Percentiles rank a stretch among this genome's conserved stretches.
These are phyloP conservation scores for Rhododendron ovatum DNA, from an alignment of 148 eudicot genomes.

Conservation along the genomic window DNA sequence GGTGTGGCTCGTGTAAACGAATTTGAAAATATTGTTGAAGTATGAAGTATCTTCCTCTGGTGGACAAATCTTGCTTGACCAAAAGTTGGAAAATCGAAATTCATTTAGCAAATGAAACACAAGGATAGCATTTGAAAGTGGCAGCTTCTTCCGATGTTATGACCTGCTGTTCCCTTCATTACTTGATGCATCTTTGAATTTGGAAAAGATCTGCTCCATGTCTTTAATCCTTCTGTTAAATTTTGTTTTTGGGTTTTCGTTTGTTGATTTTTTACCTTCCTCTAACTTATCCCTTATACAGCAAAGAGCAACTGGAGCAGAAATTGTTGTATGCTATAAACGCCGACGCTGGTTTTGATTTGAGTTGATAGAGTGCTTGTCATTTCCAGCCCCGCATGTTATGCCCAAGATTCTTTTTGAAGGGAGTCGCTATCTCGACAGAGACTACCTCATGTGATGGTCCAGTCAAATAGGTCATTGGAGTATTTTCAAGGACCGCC, in stretches of 20 bases:
- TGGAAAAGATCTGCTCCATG: background rate
- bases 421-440: background rate
- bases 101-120: background rate
- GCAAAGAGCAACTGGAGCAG: slow-evolving; percentile 89
- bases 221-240: too few relatives aligned
- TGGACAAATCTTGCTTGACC: background rate
- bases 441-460: slow-evolving; percentile 1
- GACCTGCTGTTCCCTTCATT: background rate
- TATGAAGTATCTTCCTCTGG: background rate
- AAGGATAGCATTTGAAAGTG: background rate
- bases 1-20: background rate
- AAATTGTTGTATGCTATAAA: slow-evolving; percentile 86
- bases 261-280: background rate
- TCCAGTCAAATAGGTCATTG: background rate
- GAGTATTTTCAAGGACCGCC: slow-evolving; percentile 6
- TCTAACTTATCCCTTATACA: slow-evolving; percentile 21
- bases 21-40: background rate
- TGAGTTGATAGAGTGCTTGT: slow-evolving; percentile 43
- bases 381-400: background rate
- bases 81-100: background rate
- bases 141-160: background rate
- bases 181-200: background rate
- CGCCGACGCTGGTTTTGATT: slow-evolving; percentile 94
- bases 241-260: background rate
- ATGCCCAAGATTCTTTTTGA: background rate